A percentile compares a stretch with the other conserved stretches of the same genome.
Evolutionary conservation across 2,329 filamentous ascomycete genomes (phyloP).

Genomic region (Botrytis medusae): DNA sequence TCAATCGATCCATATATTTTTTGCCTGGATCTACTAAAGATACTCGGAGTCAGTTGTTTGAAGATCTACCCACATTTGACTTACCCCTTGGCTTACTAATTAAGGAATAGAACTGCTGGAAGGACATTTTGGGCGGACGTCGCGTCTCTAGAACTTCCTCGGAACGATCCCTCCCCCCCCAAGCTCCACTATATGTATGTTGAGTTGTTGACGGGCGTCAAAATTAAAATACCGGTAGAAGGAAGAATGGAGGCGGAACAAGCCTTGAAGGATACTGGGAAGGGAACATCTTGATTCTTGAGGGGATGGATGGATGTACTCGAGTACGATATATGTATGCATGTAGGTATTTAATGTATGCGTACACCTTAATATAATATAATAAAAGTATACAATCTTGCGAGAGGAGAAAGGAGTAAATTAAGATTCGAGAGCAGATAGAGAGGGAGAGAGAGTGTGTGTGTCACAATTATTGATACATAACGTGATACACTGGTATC

Average conservation of each 20-base stretch:
- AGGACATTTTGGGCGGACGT: slow-evolving; percentile 7
- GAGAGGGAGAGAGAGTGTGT: background rate
- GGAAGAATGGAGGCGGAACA: slow-evolving; percentile 1
- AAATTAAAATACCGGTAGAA: background rate
- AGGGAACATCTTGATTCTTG: background rate
- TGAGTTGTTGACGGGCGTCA: slow-evolving; percentile 1
- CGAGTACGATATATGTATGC: background rate
- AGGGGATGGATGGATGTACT: background rate
- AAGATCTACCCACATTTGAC: slow-evolving; percentile 10
- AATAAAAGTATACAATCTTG: background rate
- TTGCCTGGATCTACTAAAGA: background rate
- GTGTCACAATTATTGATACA: background rate
- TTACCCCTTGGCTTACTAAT: background rate
- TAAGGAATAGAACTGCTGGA: background rate
- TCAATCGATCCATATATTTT: background rate
- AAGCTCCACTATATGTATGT: slow-evolving; percentile 3
- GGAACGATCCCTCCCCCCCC: background rate
- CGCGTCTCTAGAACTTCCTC: slow-evolving; percentile 11
- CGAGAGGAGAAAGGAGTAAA: background rate
- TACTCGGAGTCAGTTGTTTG: background rate
- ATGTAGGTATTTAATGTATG: background rate
- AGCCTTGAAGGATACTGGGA: background rate
- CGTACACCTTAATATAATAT: background rate
- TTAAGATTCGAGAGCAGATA: background rate
- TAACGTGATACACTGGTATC: background rate